Base-by-base conservation (phyloP, 345 rosid species). In the Sapria himalayana region DNA sequence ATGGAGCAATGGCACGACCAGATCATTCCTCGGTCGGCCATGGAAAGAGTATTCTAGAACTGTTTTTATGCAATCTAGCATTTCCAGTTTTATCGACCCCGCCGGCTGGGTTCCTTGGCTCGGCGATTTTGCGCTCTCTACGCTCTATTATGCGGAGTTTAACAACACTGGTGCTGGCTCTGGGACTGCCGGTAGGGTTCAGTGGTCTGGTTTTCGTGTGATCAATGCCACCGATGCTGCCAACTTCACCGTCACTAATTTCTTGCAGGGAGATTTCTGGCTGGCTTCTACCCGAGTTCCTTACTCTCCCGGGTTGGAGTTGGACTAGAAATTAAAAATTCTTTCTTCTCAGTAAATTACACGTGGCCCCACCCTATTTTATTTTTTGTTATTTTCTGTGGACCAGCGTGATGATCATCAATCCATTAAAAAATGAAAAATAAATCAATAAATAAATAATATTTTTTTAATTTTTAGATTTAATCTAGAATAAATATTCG, bases 141-240 rank as follows among this genome's bases (percentile, higher is more conserved):
- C 62, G 1, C 40, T 58, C n/a, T 55, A 54, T 46, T 61, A 51
- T 24, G 64, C 59, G 3, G 72, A 66, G 24, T 66, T 39, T 35
- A 48, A 39, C 6, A 66, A 66, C 27, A 12, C 18, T 0, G 67
- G 72, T 7, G 47, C 56, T 0, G 64, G 62, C 21, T 57, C 61
- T 1, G 10, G 25, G 5, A 47, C 49, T 4, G 14, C 22, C 8
- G 44, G 3, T 2, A 58, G 69, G 46, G 58, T 78, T 11, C 41
- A 19, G n/a, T 86, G 94, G 94, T 42, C 63, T 0, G 85, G 94
- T 19, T 86, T 42, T 54, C 58, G 34, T 22, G 37, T 50, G 37
- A 50, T 58, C 11, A 54, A 46, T 35, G 58, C 25, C 5, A 42
- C 51, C 1, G 51, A 50, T 13, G 61, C 64, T 5, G 48, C n/a